Conservation (phyloP, 352 stramenopile genomes). For the Lagenidium giganteum region DNA sequence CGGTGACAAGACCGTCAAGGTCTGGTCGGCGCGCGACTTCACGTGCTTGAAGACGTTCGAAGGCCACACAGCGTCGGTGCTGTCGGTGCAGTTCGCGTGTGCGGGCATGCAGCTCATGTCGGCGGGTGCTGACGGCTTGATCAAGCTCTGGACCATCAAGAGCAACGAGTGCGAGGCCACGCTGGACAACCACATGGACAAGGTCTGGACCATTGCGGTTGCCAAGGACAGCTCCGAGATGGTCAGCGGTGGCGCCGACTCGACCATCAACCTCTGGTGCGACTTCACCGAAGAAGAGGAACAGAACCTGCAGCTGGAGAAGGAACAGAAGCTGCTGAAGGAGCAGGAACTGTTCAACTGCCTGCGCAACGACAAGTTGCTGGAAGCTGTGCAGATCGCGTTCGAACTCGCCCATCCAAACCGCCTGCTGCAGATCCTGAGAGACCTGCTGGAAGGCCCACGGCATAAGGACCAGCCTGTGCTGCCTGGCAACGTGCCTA, state of each 20-base stretch:
- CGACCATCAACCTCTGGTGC: slow-evolving; percentile 91
- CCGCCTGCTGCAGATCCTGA: slow-evolving; percentile 90
- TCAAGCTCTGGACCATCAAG: slow-evolving; percentile 98
- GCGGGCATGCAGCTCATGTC: slow-evolving; percentile 93
- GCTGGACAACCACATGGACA: slow-evolving; percentile 96
- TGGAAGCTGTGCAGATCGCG: slow-evolving; percentile 78
- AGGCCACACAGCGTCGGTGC: slow-evolving; percentile 86
- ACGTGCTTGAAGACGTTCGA: slow-evolving; percentile 97
- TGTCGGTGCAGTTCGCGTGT: slow-evolving; percentile 88
- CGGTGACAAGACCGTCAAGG: slow-evolving; percentile 95
- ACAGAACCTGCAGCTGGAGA: slow-evolving; percentile 63
- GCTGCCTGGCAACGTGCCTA: slow-evolving; percentile 24
- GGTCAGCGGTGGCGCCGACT: slow-evolving; percentile 93
- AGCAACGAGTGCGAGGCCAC: slow-evolving; percentile 97
- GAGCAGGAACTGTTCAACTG: slow-evolving; percentile 96
- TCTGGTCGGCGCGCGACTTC: slow-evolving; percentile 96
- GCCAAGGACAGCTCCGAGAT: slow-evolving; percentile 88
- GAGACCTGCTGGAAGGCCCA: slow-evolving; percentile 72
- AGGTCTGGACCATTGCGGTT: slow-evolving; percentile 95
- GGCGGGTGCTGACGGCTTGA: slow-evolving; percentile 92
- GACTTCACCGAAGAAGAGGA: slow-evolving; percentile 94
- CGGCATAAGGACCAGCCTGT: slow-evolving; percentile 56
- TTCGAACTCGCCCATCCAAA: slow-evolving; percentile 93
- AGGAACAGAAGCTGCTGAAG: slow-evolving; percentile 91
- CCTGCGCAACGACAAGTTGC: slow-evolving; percentile 89